phyloP scores from a whole-genome alignment of 495 filamentous ascomycete species.

The Aspergillus olivimuriae region DNA sequence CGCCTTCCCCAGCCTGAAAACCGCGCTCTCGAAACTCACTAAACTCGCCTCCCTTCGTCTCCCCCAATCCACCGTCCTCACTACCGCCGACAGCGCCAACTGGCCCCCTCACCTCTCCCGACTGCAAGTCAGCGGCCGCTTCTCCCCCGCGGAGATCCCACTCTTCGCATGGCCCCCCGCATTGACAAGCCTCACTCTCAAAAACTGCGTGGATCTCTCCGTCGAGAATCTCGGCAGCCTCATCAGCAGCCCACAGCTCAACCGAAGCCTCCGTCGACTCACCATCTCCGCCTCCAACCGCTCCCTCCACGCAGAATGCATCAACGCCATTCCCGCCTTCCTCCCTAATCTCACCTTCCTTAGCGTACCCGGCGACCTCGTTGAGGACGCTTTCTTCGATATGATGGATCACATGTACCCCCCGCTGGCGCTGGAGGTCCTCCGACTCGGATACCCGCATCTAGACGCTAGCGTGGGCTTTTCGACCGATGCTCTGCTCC shows the following conservation, averaged over 20 bases:
- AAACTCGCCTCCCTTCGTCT: conserved; percentile 47
- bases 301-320: conserved; percentile 18
- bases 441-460: conserved; percentile 19
- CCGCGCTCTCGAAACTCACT: conserved; percentile 42
- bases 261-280: conserved; percentile 17
- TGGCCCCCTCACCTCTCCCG: conserved; percentile 18
- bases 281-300: conserved; percentile 23
- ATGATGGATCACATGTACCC: conserved; percentile 11
- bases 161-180: conserved; percentile 25
- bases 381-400: conserved; percentile 26
- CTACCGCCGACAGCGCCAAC: conserved; percentile 6
- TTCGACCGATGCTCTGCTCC: conserved; percentile 11
- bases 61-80: conserved; percentile 44
- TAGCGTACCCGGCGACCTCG: conserved; percentile 25
- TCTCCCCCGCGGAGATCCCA: conserved; percentile 14
- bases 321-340: conserved; percentile 20
- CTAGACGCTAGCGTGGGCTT: conserved; percentile 15
- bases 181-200: conserved; percentile 20
- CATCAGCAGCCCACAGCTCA: conserved; percentile 17
- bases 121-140: conserved; percentile 24
- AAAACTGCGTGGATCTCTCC: conserved; percentile 25
- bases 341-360: conserved; percentile 20
- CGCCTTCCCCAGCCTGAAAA: conserved; percentile 44
- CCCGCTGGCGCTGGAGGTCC: conserved; percentile 15
- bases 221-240: conserved; percentile 16